phyloP scores from a whole-genome alignment of 2,329 filamentous ascomycete species.

The Apiospora hydei region DNA sequence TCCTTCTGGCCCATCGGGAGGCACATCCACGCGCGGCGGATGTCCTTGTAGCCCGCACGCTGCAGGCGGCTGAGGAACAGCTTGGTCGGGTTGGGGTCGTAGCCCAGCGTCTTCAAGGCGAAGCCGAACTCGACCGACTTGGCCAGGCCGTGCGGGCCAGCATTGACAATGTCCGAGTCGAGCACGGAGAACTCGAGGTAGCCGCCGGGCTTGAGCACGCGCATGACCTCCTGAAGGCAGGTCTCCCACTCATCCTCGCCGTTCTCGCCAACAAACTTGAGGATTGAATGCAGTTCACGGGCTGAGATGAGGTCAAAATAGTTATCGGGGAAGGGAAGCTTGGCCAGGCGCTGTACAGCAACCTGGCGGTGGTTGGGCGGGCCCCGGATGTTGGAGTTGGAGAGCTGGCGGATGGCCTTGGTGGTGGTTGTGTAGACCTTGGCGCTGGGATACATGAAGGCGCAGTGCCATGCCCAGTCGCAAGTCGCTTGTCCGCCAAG shows the following conservation, averaged over 20 bases:
- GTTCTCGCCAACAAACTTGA: constrained; percentile 75
- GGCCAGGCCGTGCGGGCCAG: constrained; percentile 79
- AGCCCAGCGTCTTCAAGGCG: constrained; percentile 86
- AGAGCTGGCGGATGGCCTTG: constrained; percentile 72
- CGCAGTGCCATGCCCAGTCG: constrained; percentile 96
- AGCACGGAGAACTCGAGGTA: constrained; percentile 91
- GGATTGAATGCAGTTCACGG: constrained; percentile 82
- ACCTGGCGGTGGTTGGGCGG: constrained; percentile 88
- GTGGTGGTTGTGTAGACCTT: constrained; percentile 89
- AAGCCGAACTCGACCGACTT: constrained; percentile 93
- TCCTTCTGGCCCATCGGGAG: constrained; percentile 76
- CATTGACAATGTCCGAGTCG: constrained; percentile 88
- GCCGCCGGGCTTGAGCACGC: constrained; percentile 90
- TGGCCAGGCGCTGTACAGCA: constrained; percentile 77
- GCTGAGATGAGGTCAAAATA: constrained; percentile 94
- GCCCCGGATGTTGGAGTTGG: constrained; percentile 79
- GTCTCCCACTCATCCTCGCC: constrained; percentile 86
- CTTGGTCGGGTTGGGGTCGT: constrained; percentile 85
- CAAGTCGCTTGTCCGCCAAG: constrained; percentile 84
- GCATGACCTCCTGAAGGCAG: constrained; percentile 84
- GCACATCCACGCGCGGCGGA: constrained; percentile 88
- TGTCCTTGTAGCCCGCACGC: constrained; percentile 77
- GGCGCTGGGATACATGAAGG: constrained; percentile 82
- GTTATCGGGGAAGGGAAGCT: constrained; percentile 82
- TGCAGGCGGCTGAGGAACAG: constrained; percentile 78